These are phyloP conservation scores for Prunella vulgaris DNA, from an alignment of 257 asterid species.

Conservation along the genomic window DNA sequence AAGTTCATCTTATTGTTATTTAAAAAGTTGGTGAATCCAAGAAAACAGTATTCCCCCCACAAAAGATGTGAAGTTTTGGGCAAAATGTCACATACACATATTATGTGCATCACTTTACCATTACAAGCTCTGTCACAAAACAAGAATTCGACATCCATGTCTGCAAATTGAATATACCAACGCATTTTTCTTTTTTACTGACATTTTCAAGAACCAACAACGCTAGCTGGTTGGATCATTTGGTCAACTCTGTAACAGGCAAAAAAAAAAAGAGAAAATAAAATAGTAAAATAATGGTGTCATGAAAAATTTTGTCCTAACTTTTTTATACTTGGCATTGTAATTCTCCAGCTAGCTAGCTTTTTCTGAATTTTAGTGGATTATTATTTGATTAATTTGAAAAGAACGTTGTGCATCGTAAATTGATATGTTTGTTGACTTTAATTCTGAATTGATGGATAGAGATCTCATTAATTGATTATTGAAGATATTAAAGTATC, in stretches of 20 bases:
- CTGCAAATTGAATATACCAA: conserved; percentile 35
- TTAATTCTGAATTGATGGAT: too few species aligned
- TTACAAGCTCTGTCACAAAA: neutral
- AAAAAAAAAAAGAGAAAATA: neutral
- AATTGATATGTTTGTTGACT: neutral
- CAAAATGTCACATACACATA: neutral
- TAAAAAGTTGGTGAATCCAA: neutral
- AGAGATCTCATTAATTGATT: too few species aligned
- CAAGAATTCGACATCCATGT: conserved; percentile 19
- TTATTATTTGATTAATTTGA: neutral
- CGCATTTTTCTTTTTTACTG: conserved; percentile 17
- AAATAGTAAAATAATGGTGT: too few species aligned
- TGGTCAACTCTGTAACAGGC: conserved; percentile 32
- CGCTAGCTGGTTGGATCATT: conserved; percentile 5
- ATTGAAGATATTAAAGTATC: too few species aligned
- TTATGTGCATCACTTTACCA: neutral
- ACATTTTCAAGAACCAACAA: conserved; percentile 31
- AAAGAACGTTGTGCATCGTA: neutral
- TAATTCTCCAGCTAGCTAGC: conserved; percentile 12
- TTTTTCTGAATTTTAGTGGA: neutral
- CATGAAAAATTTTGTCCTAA: conserved; percentile 21
- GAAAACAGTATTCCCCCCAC: neutral
- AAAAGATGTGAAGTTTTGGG: neutral
- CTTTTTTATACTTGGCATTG: conserved; percentile 7
- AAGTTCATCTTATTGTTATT: neutral